A percentile compares a stretch with the other conserved stretches of the same genome.
These are phyloP conservation scores for Oryza longistaminata DNA, from an alignment of 176 grass and related monocot genomes.

Conservation along the genomic window DNA sequence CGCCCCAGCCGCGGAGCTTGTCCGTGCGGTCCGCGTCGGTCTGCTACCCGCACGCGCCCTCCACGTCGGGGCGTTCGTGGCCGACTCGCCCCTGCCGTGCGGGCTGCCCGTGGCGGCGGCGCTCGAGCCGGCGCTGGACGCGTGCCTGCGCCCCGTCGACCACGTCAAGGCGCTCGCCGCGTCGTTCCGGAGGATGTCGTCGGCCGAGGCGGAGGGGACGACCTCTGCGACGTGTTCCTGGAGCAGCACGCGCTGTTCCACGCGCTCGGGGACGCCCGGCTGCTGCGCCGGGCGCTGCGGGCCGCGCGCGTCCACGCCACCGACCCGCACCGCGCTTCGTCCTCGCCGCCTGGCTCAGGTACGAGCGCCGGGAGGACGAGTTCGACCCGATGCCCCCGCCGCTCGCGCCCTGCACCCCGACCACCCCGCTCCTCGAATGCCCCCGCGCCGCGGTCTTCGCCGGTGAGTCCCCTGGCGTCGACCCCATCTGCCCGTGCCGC, in stretches of 20 bases:
- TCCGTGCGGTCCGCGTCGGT: slow-evolving; percentile 65
- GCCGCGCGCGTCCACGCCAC: slow-evolving; percentile 67
- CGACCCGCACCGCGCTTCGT: slow-evolving; percentile 84
- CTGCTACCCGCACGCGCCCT: slow-evolving; percentile 43
- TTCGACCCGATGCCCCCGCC: slow-evolving; percentile 55
- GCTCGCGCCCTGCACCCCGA: slow-evolving; percentile 56
- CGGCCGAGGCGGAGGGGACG: slow-evolving; percentile 16
- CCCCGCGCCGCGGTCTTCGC: slow-evolving; percentile 66
- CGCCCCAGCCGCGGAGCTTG: slow-evolving; percentile 39
- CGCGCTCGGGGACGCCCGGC: slow-evolving; percentile 54
- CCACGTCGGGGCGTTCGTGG: slow-evolving; percentile 46
- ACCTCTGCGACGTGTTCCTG: slow-evolving; percentile 79
- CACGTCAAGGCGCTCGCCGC: slow-evolving; percentile 58
- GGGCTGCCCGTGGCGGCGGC: slow-evolving; percentile 65
- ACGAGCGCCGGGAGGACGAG: slow-evolving; percentile 88
- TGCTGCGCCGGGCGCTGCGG: slow-evolving; percentile 70
- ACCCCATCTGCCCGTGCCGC: slow-evolving; percentile 64
- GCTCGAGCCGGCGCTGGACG: slow-evolving; percentile 69
- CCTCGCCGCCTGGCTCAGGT: slow-evolving; percentile 86
- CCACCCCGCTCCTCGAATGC: slow-evolving; percentile 82
- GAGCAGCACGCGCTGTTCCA: slow-evolving; percentile 84
- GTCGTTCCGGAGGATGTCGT: slow-evolving; percentile 55
- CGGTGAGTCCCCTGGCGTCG: slow-evolving; percentile 35
- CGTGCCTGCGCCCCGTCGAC: slow-evolving; percentile 78
- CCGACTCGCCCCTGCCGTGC: slow-evolving; percentile 67